These are phyloP conservation scores for Sarcomyxa edulis DNA, from an alignment of 768 basidiomycete genomes.

Conservation along the genomic window DNA sequence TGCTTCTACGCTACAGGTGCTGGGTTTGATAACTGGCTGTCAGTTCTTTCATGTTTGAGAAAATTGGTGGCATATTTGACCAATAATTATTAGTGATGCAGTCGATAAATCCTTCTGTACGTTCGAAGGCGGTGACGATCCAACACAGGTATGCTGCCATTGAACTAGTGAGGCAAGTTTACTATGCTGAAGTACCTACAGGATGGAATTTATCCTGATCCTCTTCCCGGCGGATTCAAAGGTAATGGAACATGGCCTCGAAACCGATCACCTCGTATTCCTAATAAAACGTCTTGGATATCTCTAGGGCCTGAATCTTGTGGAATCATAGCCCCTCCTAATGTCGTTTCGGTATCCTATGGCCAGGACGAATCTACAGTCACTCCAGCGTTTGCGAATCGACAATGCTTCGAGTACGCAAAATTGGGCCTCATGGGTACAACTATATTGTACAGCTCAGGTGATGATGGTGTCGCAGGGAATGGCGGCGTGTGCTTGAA, in stretches of 20 bases:
- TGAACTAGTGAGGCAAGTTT: too few relatives aligned
- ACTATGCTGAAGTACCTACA: too few relatives aligned
- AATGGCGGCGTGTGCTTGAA: slow-evolving; percentile 29
- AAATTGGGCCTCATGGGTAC: slow-evolving; percentile 47
- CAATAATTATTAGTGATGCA: too few relatives aligned
- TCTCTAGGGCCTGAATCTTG: slow-evolving; percentile 18
- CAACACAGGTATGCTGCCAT: slow-evolving; percentile 24
- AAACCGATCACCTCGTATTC: too few relatives aligned
- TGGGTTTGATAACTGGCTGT: slow-evolving; percentile 30
- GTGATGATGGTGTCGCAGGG: slow-evolving; percentile 37
- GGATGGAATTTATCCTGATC: slow-evolving; percentile 20
- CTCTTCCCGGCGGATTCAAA: slow-evolving; percentile 21
- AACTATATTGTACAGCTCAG: slow-evolving; percentile 36
- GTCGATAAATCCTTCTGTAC: slow-evolving; percentile 30
- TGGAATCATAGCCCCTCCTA: slow-evolving; percentile 30
- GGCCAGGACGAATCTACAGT: slow-evolving; percentile 30
- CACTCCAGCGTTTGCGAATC: slow-evolving; percentile 24
- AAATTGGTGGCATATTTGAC: too few relatives aligned
- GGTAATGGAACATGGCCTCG: too few relatives aligned
- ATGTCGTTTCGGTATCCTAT: slow-evolving; percentile 38
- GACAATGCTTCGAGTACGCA: slow-evolving; percentile 44
- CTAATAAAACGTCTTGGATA: too few relatives aligned
- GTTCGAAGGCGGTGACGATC: slow-evolving; percentile 27
- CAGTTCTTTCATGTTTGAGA: too few relatives aligned
- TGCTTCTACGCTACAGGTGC: slow-evolving; percentile 2